Evolutionary conservation across 2,329 filamentous ascomycete species (phyloP).

Genomic region (Alternaria viburni): DNA sequence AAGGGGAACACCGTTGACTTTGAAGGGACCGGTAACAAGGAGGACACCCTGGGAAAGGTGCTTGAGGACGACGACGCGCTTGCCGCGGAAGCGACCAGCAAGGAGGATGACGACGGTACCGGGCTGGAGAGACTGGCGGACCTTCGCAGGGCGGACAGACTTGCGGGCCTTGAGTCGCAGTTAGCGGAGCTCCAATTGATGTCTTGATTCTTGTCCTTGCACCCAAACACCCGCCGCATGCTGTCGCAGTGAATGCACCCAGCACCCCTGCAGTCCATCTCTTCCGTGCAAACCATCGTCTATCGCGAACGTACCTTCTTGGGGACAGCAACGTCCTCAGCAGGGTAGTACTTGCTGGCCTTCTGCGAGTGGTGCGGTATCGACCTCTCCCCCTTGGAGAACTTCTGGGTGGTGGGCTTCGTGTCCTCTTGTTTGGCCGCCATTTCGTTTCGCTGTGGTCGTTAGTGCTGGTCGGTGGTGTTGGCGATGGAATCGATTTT

Average conservation of each 20-base stretch:
- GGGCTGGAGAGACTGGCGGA: constrained; percentile 87
- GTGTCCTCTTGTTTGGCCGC: constrained; percentile 56
- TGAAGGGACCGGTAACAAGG: constrained; percentile 99
- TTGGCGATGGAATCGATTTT: constrained; percentile 19
- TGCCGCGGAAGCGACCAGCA: constrained; percentile 99
- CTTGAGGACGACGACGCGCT: constrained; percentile 99
- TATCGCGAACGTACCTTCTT: constrained; percentile 82
- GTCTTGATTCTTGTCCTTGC: neutral
- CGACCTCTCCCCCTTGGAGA: constrained; percentile 94
- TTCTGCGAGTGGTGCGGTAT: constrained; percentile 87
- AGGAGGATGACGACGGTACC: constrained; percentile 98
- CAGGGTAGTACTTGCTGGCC: constrained; percentile 99
- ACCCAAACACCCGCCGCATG: constrained; percentile 7
- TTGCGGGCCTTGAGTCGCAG: constrained; percentile 79
- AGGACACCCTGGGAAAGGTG: constrained; percentile 96
- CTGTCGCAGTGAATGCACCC: constrained; percentile 3
- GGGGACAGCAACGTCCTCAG: constrained; percentile 84
- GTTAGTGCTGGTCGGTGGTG: constrained; percentile 31
- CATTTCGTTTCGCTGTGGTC: constrained; percentile 67
- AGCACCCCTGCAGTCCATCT: constrained; percentile 17
- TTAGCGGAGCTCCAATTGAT: constrained; percentile 33
- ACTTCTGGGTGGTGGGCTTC: constrained; percentile 77
- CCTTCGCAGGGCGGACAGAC: constrained; percentile 83
- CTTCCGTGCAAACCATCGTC: constrained; percentile 19
- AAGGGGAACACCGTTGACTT: constrained; percentile 99